Conservation (phyloP, 2,329 filamentous ascomycete genomes). For the Cytospora chrysosperma region DNA sequence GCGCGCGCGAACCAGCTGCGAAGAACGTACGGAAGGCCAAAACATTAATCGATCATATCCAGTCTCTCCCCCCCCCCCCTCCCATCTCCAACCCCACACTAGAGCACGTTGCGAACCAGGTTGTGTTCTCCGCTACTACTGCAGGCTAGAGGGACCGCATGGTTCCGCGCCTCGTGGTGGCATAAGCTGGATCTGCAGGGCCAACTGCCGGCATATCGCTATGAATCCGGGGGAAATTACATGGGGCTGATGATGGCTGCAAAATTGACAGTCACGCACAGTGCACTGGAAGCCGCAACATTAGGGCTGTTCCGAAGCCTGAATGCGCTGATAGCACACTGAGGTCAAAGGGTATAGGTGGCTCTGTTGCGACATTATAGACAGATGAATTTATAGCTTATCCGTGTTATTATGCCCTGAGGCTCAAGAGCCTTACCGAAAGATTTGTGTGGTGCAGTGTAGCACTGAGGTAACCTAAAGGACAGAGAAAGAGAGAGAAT, state of each 20-base stretch:
- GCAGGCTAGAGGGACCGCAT: constrained; percentile 11
- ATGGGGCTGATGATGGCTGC: constrained; percentile 3
- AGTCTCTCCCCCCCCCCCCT: neutral
- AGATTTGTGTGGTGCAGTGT: too few relatives aligned
- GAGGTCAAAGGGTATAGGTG: neutral
- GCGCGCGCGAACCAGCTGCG: neutral
- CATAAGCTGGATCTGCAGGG: constrained; percentile 7
- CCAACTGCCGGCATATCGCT: constrained; percentile 12
- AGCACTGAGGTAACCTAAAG: too few relatives aligned
- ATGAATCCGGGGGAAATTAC: constrained; percentile 1
- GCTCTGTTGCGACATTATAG: too few relatives aligned
- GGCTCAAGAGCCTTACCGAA: too few relatives aligned
- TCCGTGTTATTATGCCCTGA: too few relatives aligned
- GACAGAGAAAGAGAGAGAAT: too few relatives aligned
- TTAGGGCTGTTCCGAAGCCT: neutral
- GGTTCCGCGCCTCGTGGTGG: neutral
- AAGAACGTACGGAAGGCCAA: neutral
- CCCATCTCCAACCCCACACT: constrained; percentile 12
- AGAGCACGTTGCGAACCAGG: constrained; percentile 1
- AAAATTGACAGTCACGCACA: constrained; percentile 4
- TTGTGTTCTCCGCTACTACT: neutral
- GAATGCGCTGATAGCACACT: neutral
- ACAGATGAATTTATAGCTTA: too few relatives aligned
- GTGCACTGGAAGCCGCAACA: neutral
- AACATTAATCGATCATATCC: neutral